phyloP scores from a whole-genome alignment of 176 grass and related monocot genomes.

The Bonia amplexicaulis region DNA sequence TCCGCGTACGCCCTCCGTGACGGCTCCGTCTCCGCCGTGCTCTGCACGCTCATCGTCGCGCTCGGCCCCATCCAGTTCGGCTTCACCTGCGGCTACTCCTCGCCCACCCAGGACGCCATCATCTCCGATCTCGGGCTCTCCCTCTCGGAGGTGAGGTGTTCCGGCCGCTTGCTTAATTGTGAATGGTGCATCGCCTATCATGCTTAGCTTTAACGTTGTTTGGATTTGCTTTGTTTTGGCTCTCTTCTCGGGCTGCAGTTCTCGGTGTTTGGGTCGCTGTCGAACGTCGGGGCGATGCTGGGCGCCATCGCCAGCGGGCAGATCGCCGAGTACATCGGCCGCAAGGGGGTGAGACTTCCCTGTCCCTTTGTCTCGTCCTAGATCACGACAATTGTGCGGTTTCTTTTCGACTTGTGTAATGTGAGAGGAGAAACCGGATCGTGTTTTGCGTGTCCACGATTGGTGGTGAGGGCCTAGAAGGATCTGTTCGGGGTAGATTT shows the following conservation, averaged over 20 bases:
- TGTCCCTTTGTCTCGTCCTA: neutral
- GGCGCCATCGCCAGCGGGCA: constrained; percentile 86
- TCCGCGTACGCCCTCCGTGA: constrained; percentile 57
- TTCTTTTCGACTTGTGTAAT: neutral
- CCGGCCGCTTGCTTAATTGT: neutral
- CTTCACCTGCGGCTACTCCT: constrained; percentile 82
- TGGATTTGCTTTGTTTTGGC: neutral
- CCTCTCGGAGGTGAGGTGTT: constrained; percentile 55
- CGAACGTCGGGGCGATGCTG: constrained; percentile 88
- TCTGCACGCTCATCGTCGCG: constrained; percentile 88
- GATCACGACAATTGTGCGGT: neutral
- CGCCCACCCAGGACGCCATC: constrained; percentile 69
- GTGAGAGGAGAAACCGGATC: neutral
- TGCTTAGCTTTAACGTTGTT: neutral
- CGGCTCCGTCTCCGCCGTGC: constrained; percentile 56
- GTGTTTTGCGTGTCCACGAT: neutral
- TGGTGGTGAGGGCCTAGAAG: neutral
- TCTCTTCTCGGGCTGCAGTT: constrained; percentile 32
- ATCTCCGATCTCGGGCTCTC: constrained; percentile 73
- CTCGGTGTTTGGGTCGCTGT: constrained; percentile 75
- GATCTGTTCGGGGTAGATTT: neutral
- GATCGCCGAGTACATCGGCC: constrained; percentile 85
- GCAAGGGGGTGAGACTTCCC: constrained; percentile 63
- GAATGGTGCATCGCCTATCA: neutral
- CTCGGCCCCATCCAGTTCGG: constrained; percentile 91